Evolutionary conservation across 164 flowering plant species (phyloP).

Genomic region (Vitis cinerea): DNA sequence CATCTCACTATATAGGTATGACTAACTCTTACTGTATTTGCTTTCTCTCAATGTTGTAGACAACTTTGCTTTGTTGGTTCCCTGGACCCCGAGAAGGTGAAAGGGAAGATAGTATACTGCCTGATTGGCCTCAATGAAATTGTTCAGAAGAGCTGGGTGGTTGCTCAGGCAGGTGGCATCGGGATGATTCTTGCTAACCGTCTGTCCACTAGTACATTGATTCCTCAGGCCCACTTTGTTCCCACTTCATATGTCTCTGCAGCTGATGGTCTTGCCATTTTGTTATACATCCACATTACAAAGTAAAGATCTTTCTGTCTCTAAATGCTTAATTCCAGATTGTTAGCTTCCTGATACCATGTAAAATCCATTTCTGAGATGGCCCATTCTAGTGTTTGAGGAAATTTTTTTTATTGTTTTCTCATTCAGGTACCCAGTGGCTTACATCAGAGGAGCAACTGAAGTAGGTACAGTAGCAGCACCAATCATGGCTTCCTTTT

Average conservation of each 20-base stretch:
- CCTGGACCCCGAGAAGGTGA: not conserved
- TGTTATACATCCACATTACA: not conserved
- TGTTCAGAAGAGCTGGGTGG: not conserved
- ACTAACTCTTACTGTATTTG: not conserved
- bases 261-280: slow-evolving; percentile 1
- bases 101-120: not conserved
- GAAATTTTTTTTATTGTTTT: no score
- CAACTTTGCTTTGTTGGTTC: slow-evolving; percentile 2
- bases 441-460: no score
- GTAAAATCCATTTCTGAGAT: no score
- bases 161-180: slow-evolving; percentile 4
- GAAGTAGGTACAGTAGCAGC: not conserved
- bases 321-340: no score
- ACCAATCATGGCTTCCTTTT: not conserved
- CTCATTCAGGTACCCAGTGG: no score
- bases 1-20: no score
- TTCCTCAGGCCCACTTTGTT: slow-evolving; percentile 2
- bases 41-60: not conserved
- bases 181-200: slow-evolving; percentile 5
- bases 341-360: not conserved
- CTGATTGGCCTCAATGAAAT: not conserved
- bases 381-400: not conserved
- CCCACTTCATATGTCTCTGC: slow-evolving; percentile 1
- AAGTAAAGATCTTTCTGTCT: not conserved
- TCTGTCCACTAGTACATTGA: not conserved